Evolutionary conservation across 2,329 filamentous ascomycete genomes (phyloP), one percentile per base, ranked within the genome.

Genomic region (Trichoderma harzianum): DNA sequence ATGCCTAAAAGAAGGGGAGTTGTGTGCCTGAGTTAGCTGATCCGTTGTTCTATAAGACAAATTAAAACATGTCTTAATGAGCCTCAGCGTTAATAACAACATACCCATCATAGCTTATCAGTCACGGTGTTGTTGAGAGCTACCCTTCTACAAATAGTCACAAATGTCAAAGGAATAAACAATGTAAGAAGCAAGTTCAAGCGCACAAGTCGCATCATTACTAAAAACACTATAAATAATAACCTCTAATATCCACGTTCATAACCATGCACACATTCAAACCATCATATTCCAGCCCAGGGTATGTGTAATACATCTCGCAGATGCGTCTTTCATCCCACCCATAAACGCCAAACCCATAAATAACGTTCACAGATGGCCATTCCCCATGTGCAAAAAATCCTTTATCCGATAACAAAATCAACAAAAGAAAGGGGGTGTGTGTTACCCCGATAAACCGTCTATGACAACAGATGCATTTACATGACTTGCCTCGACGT

Each of bases 191-290:
- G n/a, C 4, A 34, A 61, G 28, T 3, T 47, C 36, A 62, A 62
- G 66, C 66, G 66, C 66, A 61, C 36, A 51, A 24, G 11, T 24
- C 66, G 66, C 66, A 62, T 69, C 66, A 69, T 69, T 69, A 69
- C 51, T 57, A 60, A 32, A 51, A 69, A 69, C 24, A 69, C 65
- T 61, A 43, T 68, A 58, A 51, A 61, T 47, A 53, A 21, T 32
- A 65, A 65, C 36, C 12, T 65, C 66, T 69, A 62, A 53, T 34
- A 53, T 51, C 43, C 39, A 34, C 28, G n/a, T 47, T 24, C 14
- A 24, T 12, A 7, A 18, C 51, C 51, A 39, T 57, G 55, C 21
- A 57, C 21, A 67, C 18, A 21, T 24, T 53, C 36, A 60, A 34
- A 32, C 57, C 57, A 32, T 43, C 61, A 47, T 64, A 66, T 36